phyloP scores from a whole-genome alignment of 176 grass and related monocot species.

The Saccharum officinarum region DNA sequence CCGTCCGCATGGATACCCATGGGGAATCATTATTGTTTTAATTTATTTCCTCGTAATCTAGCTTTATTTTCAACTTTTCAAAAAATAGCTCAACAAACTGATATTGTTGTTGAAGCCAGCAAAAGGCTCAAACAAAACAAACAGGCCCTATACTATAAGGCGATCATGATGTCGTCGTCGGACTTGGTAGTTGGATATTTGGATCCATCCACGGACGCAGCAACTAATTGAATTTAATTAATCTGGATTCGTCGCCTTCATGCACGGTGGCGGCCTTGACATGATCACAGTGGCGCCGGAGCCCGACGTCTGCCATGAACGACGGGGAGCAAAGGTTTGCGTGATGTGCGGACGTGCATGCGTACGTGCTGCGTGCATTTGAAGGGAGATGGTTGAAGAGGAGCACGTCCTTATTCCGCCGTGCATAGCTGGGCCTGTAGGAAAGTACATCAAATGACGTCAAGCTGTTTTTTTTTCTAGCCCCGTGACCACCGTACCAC shows the following conservation, averaged over 20 bases:
- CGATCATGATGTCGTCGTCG: background rate
- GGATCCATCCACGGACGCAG: background rate
- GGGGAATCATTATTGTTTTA: no score
- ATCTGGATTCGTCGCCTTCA: background rate
- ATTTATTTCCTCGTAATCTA: no score
- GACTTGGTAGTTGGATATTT: background rate
- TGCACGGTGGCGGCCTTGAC: background rate
- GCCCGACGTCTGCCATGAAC: background rate
- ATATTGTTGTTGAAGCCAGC: no score
- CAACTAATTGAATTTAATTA: background rate
- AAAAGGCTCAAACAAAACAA: no score
- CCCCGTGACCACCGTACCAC: no score
- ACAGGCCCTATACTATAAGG: background rate
- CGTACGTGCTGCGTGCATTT: background rate
- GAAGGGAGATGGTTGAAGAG: background rate
- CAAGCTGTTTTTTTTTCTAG: no score
- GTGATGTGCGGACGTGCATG: background rate
- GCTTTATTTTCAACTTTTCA: no score
- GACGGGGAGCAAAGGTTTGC: background rate
- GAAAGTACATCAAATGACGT: no score
- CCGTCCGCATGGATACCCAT: no score
- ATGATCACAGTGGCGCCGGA: background rate
- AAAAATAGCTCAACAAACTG: no score
- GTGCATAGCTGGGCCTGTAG: no score
- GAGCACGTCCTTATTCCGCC: no score